Evolutionary conservation across 1,139 yeast genomes (phyloP).

Genomic region (Suhomyces anneliseae): DNA sequence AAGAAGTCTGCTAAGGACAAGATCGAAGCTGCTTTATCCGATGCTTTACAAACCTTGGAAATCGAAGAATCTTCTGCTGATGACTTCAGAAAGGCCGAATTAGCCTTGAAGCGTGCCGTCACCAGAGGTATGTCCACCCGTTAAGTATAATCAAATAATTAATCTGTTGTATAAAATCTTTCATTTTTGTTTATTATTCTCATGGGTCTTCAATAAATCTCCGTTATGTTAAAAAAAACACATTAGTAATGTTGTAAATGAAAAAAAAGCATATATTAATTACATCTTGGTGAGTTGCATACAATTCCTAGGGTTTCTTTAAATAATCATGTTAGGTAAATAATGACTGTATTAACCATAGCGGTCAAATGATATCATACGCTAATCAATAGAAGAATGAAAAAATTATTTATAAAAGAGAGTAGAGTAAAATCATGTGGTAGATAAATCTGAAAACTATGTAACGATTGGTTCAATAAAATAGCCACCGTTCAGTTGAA

Average conservation of each 20-base stretch:
- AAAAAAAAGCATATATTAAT: background rate
- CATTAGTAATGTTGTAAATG: background rate
- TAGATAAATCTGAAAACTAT: no score
- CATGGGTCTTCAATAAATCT: constrained; percentile 21
- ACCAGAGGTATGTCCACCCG: constrained; percentile 99
- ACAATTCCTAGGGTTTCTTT: no score
- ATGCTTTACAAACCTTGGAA: constrained; percentile 97
- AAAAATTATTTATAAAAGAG: no score
- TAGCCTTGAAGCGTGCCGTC: constrained; percentile 97
- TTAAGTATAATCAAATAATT: constrained; percentile 46
- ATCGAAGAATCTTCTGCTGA: constrained; percentile 95
- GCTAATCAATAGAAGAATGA: background rate
- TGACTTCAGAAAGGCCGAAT: constrained; percentile 98
- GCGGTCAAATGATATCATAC: background rate
- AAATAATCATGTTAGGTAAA: background rate
- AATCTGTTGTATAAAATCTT: constrained; percentile 19
- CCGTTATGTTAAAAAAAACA: constrained; percentile 5
- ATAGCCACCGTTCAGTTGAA: no score
- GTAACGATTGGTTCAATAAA: no score
- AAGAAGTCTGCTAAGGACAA: constrained; percentile 98
- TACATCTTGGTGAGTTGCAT: no score
- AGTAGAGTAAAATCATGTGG: no score
- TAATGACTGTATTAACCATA: background rate
- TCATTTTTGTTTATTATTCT: constrained; percentile 20
- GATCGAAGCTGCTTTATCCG: constrained; percentile 98